A percentile compares a stretch with the other conserved stretches of the same genome.
These are phyloP conservation scores for Pseudonitzschia delicatissima DNA, from an alignment of 108 stramenopile genomes.

Conservation along the genomic window DNA sequence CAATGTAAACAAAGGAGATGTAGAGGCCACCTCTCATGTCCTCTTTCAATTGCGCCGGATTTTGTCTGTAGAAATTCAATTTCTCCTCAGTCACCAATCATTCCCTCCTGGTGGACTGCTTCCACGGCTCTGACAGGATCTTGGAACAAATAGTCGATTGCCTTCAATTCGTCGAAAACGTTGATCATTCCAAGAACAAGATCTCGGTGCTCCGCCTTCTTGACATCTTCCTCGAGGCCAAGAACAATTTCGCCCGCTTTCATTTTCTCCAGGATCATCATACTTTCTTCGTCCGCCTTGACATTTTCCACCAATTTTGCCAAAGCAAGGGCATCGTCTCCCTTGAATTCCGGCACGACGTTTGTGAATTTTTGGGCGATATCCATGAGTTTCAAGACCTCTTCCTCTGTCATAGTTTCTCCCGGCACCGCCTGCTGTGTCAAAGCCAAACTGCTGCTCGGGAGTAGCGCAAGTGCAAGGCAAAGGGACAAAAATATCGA, in stretches of 20 bases:
- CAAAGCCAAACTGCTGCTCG: background rate
- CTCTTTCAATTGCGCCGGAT: conserved; percentile 53
- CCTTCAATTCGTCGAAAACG: conserved; percentile 53
- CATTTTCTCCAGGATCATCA: conserved; percentile 49
- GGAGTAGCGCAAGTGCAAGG: background rate
- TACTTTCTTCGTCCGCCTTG: conserved; percentile 49
- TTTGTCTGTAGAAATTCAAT: conserved; percentile 53
- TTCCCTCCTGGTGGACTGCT: conserved; percentile 65
- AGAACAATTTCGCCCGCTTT: conserved; percentile 34
- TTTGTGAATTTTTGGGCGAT: background rate
- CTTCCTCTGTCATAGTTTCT: background rate
- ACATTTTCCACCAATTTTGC: conserved; percentile 43
- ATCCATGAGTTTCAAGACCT: conserved; percentile 1
- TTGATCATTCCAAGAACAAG: conserved; percentile 53
- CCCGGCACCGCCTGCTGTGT: too few relatives aligned
- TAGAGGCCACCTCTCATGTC: conserved; percentile 61
- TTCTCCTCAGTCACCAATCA: conserved; percentile 48
- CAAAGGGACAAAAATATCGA: background rate
- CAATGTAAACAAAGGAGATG: conserved; percentile 57
- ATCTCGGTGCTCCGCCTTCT: conserved; percentile 22
- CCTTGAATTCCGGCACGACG: background rate
- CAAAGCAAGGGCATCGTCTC: conserved; percentile 58
- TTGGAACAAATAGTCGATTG: conserved; percentile 55
- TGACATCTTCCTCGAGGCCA: conserved; percentile 21
- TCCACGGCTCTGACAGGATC: conserved; percentile 55